A percentile compares a stretch with the other conserved stretches of the same genome.
phyloP scores from a whole-genome alignment of 2,329 filamentous ascomycete genomes.

The Macrophomina pseudophaseolina region DNA sequence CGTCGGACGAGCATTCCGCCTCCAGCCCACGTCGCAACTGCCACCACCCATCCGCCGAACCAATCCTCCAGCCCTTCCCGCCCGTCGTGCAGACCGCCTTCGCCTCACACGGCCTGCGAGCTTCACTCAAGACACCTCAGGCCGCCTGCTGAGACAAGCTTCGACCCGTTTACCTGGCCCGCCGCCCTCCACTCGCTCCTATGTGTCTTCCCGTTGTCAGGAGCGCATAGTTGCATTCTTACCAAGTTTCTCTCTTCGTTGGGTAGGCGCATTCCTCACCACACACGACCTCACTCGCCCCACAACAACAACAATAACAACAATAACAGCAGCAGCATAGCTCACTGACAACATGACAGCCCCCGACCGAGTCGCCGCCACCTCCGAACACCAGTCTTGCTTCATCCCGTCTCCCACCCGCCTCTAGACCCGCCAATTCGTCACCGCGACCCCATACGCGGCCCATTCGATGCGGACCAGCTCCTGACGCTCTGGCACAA shows the following conservation, averaged over 20 bases:
- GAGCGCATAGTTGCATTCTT: conserved; percentile 27
- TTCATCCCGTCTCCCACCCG: not conserved
- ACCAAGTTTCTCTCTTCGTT: conserved; percentile 11
- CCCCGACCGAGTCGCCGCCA: not conserved
- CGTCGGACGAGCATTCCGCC: conserved; percentile 24
- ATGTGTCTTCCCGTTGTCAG: conserved; percentile 26
- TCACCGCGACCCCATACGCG: not conserved
- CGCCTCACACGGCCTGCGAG: conserved; percentile 1
- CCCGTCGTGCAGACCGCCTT: conserved; percentile 1
- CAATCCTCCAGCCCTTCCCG: not conserved
- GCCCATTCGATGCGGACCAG: conserved; percentile 13
- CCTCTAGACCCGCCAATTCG: conserved; percentile 2
- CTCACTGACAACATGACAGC: conserved; percentile 20
- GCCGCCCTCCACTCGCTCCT: not conserved
- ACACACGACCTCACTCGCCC: not conserved
- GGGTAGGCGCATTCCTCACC: conserved; percentile 28
- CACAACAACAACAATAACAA: conserved; percentile 16
- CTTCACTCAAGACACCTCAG: conserved; percentile 4
- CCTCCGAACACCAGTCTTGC: not conserved
- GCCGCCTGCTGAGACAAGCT: not conserved
- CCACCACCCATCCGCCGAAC: conserved; percentile 4
- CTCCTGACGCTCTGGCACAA: conserved; percentile 9
- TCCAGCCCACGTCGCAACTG: not conserved
- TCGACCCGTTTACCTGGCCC: not conserved
- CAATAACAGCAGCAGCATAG: conserved; percentile 19